Conservation (phyloP, 129 eudicot genomes). For the Pulicaria dysenterica region DNA sequence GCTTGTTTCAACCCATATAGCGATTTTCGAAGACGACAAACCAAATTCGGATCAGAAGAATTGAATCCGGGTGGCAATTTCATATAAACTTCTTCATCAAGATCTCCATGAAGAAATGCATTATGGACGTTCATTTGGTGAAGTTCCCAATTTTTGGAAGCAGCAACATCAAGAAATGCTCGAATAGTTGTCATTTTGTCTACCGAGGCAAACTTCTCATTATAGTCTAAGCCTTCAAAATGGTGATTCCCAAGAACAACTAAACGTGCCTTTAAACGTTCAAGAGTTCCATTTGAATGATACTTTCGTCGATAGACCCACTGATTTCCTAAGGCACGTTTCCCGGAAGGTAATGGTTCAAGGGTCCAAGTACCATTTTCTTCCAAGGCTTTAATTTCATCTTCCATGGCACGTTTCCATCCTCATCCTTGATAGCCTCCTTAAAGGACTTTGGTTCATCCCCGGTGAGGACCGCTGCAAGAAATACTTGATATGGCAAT, state of each 20-base stretch:
- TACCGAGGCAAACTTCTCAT: not conserved
- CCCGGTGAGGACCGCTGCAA: no score
- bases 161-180: not conserved
- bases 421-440: no score
- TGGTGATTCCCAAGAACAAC: not conserved
- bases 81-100: not conserved
- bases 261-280: not conserved
- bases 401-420: no score
- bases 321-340: not conserved
- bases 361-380: no score
- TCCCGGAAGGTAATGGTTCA: no score
- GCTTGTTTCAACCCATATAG: not conserved
- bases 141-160: not conserved
- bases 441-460: no score
- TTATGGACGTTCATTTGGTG: not conserved
- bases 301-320: not conserved
- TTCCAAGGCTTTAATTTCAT: no score
- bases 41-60: not conserved
- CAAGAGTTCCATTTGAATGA: not conserved
- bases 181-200: not conserved
- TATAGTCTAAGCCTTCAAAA: not conserved
- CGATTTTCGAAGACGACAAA: not conserved
- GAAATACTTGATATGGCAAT: no score
- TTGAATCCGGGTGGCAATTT: not conserved
- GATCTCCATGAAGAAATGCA: no score